Evolutionary conservation across 495 filamentous ascomycete species (phyloP).

Genomic region (Trichocladium uniseriatum): DNA sequence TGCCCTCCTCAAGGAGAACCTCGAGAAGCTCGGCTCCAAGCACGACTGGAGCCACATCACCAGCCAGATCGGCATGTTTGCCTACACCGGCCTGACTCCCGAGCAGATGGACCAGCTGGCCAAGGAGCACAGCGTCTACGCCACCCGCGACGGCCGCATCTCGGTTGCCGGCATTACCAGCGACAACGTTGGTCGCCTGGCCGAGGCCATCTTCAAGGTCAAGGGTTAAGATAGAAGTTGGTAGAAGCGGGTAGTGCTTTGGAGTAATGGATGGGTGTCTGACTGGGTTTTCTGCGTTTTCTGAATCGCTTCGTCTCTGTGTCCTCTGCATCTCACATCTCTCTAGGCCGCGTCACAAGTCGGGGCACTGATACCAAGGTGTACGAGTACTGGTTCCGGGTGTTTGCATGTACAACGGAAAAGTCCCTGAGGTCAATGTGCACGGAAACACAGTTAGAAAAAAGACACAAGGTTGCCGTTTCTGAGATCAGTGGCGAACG

Average conservation of each 20-base stretch:
- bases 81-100: constrained; percentile 87
- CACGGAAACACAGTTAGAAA: not conserved
- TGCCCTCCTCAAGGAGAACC: constrained; percentile 79
- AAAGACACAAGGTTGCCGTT: not conserved
- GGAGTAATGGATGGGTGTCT: constrained; percentile 12
- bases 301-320: constrained; percentile 1
- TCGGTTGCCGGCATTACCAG: constrained; percentile 93
- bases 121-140: constrained; percentile 97
- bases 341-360: not conserved
- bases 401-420: constrained; percentile 6
- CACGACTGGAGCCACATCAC: constrained; percentile 99
- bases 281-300: constrained; percentile 5
- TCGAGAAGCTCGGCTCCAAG: constrained; percentile 87
- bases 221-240: constrained; percentile 41
- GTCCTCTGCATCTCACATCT: not conserved
- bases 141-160: constrained; percentile 94
- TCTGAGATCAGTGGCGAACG: not conserved
- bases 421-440: not conserved
- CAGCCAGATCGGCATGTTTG: constrained; percentile 98
- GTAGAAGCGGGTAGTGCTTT: not conserved
- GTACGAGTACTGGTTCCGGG: not conserved
- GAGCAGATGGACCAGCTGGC: constrained; percentile 89
- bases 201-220: constrained; percentile 91
- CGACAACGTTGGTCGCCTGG: constrained; percentile 86
- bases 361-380: not conserved